A percentile compares a stretch with the other conserved stretches of the same genome.
Evolutionary conservation across 2,329 filamentous ascomycete species (phyloP).

Genomic region (Hymenoscyphus fructigenus): DNA sequence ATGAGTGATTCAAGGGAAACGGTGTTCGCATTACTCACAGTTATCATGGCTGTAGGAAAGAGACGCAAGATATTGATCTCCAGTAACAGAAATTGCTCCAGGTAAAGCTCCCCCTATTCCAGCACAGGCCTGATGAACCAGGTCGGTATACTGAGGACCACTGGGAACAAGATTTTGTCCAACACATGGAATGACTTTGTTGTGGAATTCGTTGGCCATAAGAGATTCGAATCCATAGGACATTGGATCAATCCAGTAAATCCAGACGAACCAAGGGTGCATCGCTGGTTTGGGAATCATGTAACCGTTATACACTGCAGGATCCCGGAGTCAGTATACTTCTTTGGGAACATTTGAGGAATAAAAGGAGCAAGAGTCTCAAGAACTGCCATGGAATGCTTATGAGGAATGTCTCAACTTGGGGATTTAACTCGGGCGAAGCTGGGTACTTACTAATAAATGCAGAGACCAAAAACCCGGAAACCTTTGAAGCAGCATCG

Average conservation of each 20-base stretch:
- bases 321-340: no score
- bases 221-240: slow-evolving; percentile 69
- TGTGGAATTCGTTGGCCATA: slow-evolving; percentile 69
- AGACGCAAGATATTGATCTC: slow-evolving; percentile 56
- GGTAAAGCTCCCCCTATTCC: slow-evolving; percentile 55
- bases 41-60: slow-evolving; percentile 53
- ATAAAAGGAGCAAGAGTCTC: no score
- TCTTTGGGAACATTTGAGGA: no score
- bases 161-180: slow-evolving; percentile 50
- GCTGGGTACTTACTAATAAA: slow-evolving; percentile 40
- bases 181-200: slow-evolving; percentile 51
- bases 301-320: slow-evolving; percentile 58
- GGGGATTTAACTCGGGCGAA: no score
- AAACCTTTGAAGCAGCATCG: slow-evolving; percentile 58
- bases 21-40: slow-evolving; percentile 46
- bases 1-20: no score
- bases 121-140: slow-evolving; percentile 51
- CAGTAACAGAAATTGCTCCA: slow-evolving; percentile 51
- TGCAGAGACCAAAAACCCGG: slow-evolving; percentile 49
- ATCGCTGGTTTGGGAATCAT: slow-evolving; percentile 61
- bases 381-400: no score
- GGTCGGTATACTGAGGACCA: slow-evolving; percentile 48
- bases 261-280: slow-evolving; percentile 63
- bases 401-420: no score
- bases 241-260: slow-evolving; percentile 61